These are phyloP conservation scores for Aspergillus ibericus DNA, from an alignment of 2,329 filamentous ascomycete species.

Conservation along the genomic window DNA sequence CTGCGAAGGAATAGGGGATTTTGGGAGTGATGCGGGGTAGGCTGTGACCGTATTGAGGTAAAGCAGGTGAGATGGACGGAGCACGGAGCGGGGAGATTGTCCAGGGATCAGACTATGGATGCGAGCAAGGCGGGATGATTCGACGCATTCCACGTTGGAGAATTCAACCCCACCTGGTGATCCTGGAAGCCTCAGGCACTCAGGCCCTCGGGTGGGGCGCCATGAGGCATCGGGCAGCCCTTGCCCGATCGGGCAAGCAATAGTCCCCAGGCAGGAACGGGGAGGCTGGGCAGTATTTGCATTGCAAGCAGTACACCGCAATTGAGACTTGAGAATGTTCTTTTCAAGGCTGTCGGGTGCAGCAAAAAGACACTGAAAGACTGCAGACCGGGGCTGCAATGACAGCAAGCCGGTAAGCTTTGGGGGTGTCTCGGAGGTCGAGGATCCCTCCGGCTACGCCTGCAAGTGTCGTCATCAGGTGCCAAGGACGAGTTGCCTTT, in stretches of 20 bases:
- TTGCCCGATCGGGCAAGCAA: neutral
- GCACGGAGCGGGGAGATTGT: neutral
- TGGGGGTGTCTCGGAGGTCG: neutral
- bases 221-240: conserved; percentile 12
- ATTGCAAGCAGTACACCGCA: neutral
- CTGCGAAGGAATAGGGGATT: neutral
- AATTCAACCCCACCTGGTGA: conserved; percentile 20
- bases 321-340: too few relatives aligned
- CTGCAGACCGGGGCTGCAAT: neutral
- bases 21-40: neutral
- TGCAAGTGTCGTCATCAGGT: conserved; percentile 6
- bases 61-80: neutral
- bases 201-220: conserved; percentile 18
- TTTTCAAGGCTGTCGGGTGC: neutral
- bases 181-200: conserved; percentile 18
- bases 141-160: conserved; percentile 4
- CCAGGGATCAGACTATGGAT: neutral
- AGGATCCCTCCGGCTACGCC: neutral
- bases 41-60: neutral
- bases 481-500: conserved; percentile 4
- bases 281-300: too few relatives aligned
- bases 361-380: neutral
- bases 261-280: neutral
- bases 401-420: neutral
- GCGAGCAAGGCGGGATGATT: neutral